Evolutionary conservation across 1,284 basidiomycete genomes (phyloP).

Genomic region (Rhodotorula sp.): DNA sequence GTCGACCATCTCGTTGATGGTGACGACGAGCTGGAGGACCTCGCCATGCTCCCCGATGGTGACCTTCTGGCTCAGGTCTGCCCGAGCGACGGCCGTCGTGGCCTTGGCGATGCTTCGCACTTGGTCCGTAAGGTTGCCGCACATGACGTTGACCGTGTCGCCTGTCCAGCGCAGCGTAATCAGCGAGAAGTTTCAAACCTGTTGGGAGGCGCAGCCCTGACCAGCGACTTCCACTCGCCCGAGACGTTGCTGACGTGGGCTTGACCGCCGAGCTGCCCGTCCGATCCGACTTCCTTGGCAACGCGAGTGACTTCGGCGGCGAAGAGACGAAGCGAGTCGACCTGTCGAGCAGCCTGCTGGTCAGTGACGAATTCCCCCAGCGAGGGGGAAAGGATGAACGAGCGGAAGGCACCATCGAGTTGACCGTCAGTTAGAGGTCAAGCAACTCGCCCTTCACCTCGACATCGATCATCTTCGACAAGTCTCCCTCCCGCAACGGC

Average conservation of each 20-base stretch:
- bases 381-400: too few species aligned
- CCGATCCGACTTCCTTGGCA: constrained; percentile 65
- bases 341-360: too few species aligned
- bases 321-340: constrained; percentile 89
- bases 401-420: constrained; percentile 85
- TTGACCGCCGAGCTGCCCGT: constrained; percentile 47
- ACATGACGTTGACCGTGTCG: constrained; percentile 53
- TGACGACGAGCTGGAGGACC: constrained; percentile 82
- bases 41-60: constrained; percentile 90
- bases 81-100: constrained; percentile 83
- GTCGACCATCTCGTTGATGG: constrained; percentile 53
- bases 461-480: constrained; percentile 94
- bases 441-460: constrained; percentile 94
- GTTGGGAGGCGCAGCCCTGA: too few species aligned
- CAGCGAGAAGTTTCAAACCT: too few species aligned
- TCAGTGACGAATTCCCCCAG: too few species aligned
- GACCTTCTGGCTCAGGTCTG: constrained; percentile 92
- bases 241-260: constrained; percentile 49
- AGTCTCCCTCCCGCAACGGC: constrained; percentile 93
- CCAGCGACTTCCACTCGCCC: constrained; percentile 53
- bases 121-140: constrained; percentile 47
- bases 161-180: too few species aligned
- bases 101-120: constrained; percentile 67
- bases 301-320: constrained; percentile 94
- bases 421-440: constrained; percentile 59